Evolutionary conservation across 768 basidiomycete species (phyloP), one percentile per base, ranked within the genome.

Genomic region (Tricholomella constricta): DNA sequence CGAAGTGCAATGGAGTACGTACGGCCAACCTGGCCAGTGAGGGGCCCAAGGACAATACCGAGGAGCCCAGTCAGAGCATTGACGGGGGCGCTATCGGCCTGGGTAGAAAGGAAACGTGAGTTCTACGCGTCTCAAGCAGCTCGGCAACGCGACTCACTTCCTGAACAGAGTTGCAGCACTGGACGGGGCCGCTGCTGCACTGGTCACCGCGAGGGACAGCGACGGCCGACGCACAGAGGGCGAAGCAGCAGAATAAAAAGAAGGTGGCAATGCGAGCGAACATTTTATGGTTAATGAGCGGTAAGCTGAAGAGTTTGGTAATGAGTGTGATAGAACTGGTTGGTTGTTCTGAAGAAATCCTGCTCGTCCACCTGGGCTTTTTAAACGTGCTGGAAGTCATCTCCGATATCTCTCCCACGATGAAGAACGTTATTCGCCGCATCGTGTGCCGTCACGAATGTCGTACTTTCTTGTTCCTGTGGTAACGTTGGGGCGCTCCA

Each of bases 121-220:
- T 15, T 29, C 12, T 25, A 14, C 17, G 8, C 19, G 20, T 15
- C 12, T 19, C 22, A 3, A 45, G 37, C n/a, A 12, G 4, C 4
- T 37, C 15, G 14, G 2, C 10, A 17, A 35, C 5, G 15, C 17
- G 4, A 8, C 36, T 40, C 22, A 38, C 25, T 2, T 43, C 20
- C 17, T 60, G 53, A 22, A 61, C 46, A 34, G 46, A 53, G 31
- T 62, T 55, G 54, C 63, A 64, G 57, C 63, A 64, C 4, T 59
- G 47, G 20, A 55, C 10, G 2, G 52, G 2, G 6, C 61, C 61
- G 9, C 57, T 58, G 41, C 52, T 62, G 55, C 63, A 62, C 26
- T 60, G 58, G 38, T 52, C 31, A 23, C 9, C 29, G 26, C 57
- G 52, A 41, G 48, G 41, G 20, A 58, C 25, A 10, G 41, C 36